A percentile compares a stretch with the other conserved stretches of the same genome.
phyloP scores from a whole-genome alignment of 768 basidiomycete species.

The Boletus patriciae region DNA sequence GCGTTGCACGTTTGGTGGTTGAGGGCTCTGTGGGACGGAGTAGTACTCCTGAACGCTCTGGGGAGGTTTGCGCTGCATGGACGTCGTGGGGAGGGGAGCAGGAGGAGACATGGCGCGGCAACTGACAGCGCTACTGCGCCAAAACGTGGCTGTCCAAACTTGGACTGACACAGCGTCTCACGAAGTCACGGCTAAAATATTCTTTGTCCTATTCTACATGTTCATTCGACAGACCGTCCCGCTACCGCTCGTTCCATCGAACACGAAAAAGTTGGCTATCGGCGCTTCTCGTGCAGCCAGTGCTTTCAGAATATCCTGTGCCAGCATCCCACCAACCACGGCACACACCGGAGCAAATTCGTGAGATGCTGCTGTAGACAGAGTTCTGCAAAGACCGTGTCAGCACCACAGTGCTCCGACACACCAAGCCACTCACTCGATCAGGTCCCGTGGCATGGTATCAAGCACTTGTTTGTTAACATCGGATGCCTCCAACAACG shows the following conservation, averaged over 20 bases:
- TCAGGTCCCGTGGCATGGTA: constrained; percentile 54
- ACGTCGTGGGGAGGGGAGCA: constrained; percentile 13
- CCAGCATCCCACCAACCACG: constrained; percentile 91
- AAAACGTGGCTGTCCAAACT: constrained; percentile 31
- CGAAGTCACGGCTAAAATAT: constrained; percentile 5
- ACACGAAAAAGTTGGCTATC: constrained; percentile 87
- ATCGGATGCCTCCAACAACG: constrained; percentile 56
- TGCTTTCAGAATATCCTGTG: constrained; percentile 91
- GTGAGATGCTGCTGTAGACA: constrained; percentile 66
- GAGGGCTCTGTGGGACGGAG: constrained; percentile 64
- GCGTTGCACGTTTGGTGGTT: constrained; percentile 36
- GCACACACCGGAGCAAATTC: constrained; percentile 95
- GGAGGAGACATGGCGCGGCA: constrained; percentile 11
- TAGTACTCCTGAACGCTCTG: constrained; percentile 56
- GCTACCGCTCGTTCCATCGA: constrained; percentile 79
- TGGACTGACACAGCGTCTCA: constrained; percentile 16
- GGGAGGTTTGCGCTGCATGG: constrained; percentile 46
- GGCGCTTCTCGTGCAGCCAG: constrained; percentile 89
- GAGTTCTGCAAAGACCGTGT: constrained; percentile 48
- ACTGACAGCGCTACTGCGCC: constrained; percentile 7
- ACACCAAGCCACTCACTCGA: constrained; percentile 48
- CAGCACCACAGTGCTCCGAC: background rate
- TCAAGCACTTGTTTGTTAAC: constrained; percentile 69
- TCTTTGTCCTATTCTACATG: constrained; percentile 34
- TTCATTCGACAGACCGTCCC: constrained; percentile 64